Percentiles rank a stretch among this genome's conserved stretches.
Evolutionary conservation across 73 alveolate species (phyloP).

Genomic region (Durusdinium trenchii): DNA sequence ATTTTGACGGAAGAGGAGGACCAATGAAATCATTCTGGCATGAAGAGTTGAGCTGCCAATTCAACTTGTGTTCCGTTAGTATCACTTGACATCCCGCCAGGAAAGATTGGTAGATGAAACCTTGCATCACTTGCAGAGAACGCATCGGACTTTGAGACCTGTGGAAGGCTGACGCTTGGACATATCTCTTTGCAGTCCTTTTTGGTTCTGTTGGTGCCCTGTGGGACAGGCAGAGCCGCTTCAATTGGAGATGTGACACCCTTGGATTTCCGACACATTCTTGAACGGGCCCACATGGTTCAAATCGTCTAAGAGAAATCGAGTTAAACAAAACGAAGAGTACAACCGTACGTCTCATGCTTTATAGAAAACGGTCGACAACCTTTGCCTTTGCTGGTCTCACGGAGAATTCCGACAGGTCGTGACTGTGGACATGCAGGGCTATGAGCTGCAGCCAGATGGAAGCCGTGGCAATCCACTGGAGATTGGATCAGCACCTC

Average conservation of each 20-base stretch:
- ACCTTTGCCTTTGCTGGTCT: too few relatives aligned
- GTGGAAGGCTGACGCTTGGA: slow-evolving; percentile 51
- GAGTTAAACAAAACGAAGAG: too few relatives aligned
- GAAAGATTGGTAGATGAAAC: slow-evolving; percentile 54
- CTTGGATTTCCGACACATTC: background rate
- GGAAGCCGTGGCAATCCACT: slow-evolving; percentile 44
- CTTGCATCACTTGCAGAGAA: slow-evolving; percentile 31
- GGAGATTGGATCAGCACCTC: slow-evolving; percentile 30
- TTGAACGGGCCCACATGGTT: too few relatives aligned
- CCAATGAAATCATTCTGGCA: background rate
- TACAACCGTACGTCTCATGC: too few relatives aligned
- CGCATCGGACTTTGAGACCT: background rate
- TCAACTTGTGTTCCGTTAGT: background rate
- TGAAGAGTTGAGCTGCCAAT: too few relatives aligned
- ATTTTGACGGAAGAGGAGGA: slow-evolving; percentile 51
- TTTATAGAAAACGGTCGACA: too few relatives aligned
- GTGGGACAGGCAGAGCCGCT: background rate
- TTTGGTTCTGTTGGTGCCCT: background rate
- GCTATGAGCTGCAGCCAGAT: slow-evolving; percentile 65
- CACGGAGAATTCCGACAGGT: slow-evolving; percentile 23
- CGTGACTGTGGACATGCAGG: slow-evolving; percentile 68
- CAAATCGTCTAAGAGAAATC: too few relatives aligned
- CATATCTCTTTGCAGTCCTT: background rate
- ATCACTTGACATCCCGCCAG: background rate
- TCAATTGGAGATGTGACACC: background rate